Base-by-base conservation (phyloP, 164 flowering plant species). In the Vitis labrusca region DNA sequence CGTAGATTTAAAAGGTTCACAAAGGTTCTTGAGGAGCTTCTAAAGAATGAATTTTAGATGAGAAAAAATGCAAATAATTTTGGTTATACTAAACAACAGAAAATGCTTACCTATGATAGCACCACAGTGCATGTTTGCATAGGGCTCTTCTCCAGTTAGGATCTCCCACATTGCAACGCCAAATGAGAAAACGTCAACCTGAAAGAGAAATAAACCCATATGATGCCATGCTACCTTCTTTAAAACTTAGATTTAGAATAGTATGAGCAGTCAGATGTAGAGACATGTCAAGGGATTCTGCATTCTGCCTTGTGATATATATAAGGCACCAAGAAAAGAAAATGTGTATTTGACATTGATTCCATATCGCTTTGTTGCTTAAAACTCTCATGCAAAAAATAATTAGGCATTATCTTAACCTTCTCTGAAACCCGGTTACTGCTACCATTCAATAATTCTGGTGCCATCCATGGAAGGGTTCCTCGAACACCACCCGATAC, bases 91-190 rank as follows among this genome's bases (percentile, higher is more conserved):
- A 15, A 5, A 10, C 47, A 50, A 62, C 52, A 19, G 47, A 57
- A 52, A 32, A 30, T 6, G 44, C 61, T 44, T 73, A 81, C 84
- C 84, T 49, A 81, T 93, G 58, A 93, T 93, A 52, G 91, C 93
- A 55, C 97, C 98, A 76, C 92, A 91, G 73, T 91, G 95, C 91
- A 93, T 84, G 73, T 85, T 81, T n/a, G 89, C 86, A 76, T 91
- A 93, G 3, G 98, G 98, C 78, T 93, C 98, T 69, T 93, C 98
- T 13, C 93, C 94, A 0, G 95, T 91, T 76, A 88, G 66, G 65
- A 93, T 80, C 80, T 93, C 98, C 98, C 98, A 93, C 86, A 93
- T 71, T 69, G 88, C 85, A 50, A 93, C 82, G 47, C 98, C 97
- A 79, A 93, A 93, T 49, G 98, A 93, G 84, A 81, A 93, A 63